Evolutionary conservation across 2,329 filamentous ascomycete species (phyloP).

Genomic region (Colletotrichum tropicicola): DNA sequence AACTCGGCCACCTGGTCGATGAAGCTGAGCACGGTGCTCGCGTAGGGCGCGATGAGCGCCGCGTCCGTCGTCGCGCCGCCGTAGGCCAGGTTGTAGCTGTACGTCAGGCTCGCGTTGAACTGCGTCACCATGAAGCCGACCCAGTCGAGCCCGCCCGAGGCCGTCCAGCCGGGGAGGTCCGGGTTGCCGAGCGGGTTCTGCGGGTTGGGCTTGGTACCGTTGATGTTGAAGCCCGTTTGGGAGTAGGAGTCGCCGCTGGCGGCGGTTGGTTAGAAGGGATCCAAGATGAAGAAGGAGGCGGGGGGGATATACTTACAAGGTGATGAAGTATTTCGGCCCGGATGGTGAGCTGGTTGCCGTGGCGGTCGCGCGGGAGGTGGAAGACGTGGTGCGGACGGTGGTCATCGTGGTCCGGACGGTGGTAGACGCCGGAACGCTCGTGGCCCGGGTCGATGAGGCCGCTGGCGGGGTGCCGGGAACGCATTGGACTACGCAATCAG

Average conservation of each 20-base stretch:
- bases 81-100: conserved; percentile 60
- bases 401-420: conserved; percentile 1
- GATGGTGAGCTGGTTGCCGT: conserved; percentile 3
- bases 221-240: conserved; percentile 64
- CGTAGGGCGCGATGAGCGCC: conserved; percentile 56
- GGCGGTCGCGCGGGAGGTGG: neutral
- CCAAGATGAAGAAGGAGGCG: neutral
- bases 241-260: conserved; percentile 67
- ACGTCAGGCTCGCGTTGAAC: conserved; percentile 50
- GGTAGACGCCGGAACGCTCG: conserved; percentile 10
- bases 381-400: conserved; percentile 6
- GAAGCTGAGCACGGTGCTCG: conserved; percentile 56
- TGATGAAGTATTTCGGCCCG: conserved; percentile 47
- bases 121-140: conserved; percentile 53
- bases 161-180: conserved; percentile 56
- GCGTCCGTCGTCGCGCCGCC: conserved; percentile 61
- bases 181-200: conserved; percentile 70
- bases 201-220: conserved; percentile 56
- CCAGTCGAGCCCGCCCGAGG: conserved; percentile 57
- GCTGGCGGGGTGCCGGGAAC: conserved; percentile 18
- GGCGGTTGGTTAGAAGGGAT: neutral
- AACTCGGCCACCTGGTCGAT: conserved; percentile 61
- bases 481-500: conserved; percentile 14
- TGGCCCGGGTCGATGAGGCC: neutral
- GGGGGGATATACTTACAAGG: conserved; percentile 44